Base-by-base conservation (phyloP, 2,329 filamentous ascomycete species). In the Aspergillus tamarii region DNA sequence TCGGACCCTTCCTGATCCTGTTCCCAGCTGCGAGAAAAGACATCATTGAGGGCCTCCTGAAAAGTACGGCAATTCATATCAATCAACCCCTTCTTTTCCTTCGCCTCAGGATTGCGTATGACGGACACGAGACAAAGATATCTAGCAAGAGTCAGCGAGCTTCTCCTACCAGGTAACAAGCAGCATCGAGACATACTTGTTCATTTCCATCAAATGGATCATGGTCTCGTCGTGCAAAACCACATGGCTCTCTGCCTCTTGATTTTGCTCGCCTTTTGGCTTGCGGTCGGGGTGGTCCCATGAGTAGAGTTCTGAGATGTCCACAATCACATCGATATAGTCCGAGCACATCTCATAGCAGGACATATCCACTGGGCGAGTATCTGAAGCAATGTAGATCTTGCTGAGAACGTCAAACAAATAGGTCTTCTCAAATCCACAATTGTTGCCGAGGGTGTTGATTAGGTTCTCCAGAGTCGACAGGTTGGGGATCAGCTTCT, bases 331-430 rank as follows among this genome's bases (percentile, higher is more conserved):
- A 77, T 99, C 95, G 70, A 99, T 97, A 76, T 97, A 98, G 76
- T 99, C 95, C 57, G 93, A 96, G 81, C 95, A 99, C 74, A 98
- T 96, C 81, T 98, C 95, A 78, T 99, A 99, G 76, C 92, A 94
- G 48, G 92, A 91, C 85, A 97, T 95, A 74, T 98, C 94, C 36
- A 94, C 92, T 0, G 94, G 94, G 45, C 92, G 91, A 34, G 91
- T 95, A 77, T 99, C 95, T 6, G 94, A 97, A 0, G 95, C 95
- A 70, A 99, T 96, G 81, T 99, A 99, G 66, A 99, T 97, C 82
- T 99, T 99, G 80, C 92, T 96, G 70, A 96, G 87, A 10, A 98
- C 94, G 75, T 99, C 96, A 76, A 99, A 99, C 8, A 99, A 88
- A 77, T 99, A 99, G 4, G 94, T 94, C 80, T 99, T 99, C 77